Evolutionary conservation across 2,329 filamentous ascomycete genomes (phyloP).

Genomic region (Sporothrix schenckii): DNA sequence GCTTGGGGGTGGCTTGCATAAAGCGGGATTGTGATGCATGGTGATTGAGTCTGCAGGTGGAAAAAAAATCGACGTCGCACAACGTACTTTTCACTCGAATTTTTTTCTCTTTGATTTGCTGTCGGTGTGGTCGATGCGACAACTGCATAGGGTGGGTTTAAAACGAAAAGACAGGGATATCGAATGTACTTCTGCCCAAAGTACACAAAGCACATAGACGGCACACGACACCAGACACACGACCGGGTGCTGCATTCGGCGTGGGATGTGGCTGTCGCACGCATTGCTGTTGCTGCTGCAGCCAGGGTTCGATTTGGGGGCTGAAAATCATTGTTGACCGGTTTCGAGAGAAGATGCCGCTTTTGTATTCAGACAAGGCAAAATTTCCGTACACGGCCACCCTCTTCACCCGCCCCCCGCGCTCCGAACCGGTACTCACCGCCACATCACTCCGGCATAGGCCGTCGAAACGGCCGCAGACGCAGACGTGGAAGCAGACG

Average conservation of each 20-base stretch:
- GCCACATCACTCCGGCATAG: constrained; percentile 5
- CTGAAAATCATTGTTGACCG: background rate
- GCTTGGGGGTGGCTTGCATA: background rate
- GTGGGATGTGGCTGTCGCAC: background rate
- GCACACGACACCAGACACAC: constrained; percentile 21
- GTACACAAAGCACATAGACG: background rate
- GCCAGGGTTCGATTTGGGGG: background rate
- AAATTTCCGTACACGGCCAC: background rate
- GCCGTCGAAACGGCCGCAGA: constrained; percentile 1
- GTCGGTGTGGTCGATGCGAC: constrained; percentile 4
- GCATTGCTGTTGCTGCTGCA: background rate
- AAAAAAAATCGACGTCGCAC: background rate
- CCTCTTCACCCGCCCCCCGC: background rate
- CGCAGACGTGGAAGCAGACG: background rate
- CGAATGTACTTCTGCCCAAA: background rate
- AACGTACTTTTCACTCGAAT: too few species aligned
- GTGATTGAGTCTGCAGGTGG: constrained; percentile 12
- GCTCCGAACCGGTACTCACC: constrained; percentile 18
- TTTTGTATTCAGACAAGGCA: background rate
- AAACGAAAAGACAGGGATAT: background rate
- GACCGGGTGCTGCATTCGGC: background rate
- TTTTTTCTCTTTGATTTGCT: background rate
- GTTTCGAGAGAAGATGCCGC: background rate
- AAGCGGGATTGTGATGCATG: constrained; percentile 14
- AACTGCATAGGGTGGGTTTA: constrained; percentile 10